These are phyloP conservation scores for Colletotrichum sublineola DNA, from an alignment of 2,329 filamentous ascomycete genomes.

Conservation along the genomic window DNA sequence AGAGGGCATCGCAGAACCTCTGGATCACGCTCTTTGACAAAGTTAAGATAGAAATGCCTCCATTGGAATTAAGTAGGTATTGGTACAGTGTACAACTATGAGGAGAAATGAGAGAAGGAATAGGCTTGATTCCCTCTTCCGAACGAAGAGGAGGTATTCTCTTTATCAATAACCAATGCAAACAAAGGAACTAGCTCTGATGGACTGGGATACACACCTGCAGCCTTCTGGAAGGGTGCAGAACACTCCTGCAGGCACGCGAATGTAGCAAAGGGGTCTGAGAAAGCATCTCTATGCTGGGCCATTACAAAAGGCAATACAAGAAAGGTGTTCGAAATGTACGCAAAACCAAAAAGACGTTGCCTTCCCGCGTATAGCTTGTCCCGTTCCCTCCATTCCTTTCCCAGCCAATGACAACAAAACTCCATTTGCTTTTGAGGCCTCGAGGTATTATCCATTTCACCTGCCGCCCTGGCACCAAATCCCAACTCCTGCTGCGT, in stretches of 20 bases:
- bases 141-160: too few species aligned
- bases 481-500: conserved; percentile 5
- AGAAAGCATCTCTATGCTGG: conserved; percentile 2
- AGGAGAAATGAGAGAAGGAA: too few species aligned
- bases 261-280: too few species aligned
- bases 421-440: conserved; percentile 34
- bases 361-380: conserved; percentile 24
- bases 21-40: not conserved
- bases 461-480: conserved; percentile 16
- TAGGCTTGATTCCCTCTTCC: too few species aligned
- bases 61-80: conserved; percentile 16
- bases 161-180: too few species aligned
- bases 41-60: not conserved
- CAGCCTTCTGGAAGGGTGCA: too few species aligned
- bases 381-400: conserved; percentile 13
- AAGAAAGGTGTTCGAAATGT: conserved; percentile 36
- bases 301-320: conserved; percentile 34
- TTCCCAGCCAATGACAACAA: conserved; percentile 12
- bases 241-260: too few species aligned
- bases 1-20: not conserved
- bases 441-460: conserved; percentile 2
- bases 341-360: conserved; percentile 22
- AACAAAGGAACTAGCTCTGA: too few species aligned
- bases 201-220: too few species aligned
- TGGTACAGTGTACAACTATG: conserved; percentile 33